Evolutionary conservation across 768 basidiomycete species (phyloP).

Genomic region (Rhizopogon rudus): DNA sequence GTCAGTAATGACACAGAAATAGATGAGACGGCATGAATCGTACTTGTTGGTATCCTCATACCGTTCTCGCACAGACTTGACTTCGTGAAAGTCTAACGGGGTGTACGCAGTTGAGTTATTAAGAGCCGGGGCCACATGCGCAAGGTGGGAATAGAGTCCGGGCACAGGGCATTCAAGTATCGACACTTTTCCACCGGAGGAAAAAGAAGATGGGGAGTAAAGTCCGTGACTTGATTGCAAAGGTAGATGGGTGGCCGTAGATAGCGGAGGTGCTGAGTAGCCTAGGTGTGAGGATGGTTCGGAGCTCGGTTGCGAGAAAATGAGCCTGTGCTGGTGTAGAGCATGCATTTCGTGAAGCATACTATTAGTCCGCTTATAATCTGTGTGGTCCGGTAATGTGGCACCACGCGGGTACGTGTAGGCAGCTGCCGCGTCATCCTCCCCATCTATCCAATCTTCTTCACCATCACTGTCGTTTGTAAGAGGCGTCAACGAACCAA

Average conservation of each 20-base stretch:
- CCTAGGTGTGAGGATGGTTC: constrained; percentile 5
- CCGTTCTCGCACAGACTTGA: constrained; percentile 43
- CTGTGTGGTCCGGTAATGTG: constrained; percentile 8
- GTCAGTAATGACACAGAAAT: constrained; percentile 3
- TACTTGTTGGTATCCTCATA: constrained; percentile 68
- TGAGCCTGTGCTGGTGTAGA: constrained; percentile 57
- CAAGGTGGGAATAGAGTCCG: background rate
- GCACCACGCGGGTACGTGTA: constrained; percentile 1
- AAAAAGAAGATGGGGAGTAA: background rate
- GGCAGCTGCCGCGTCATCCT: constrained; percentile 31
- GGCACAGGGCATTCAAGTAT: constrained; percentile 5
- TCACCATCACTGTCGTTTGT: constrained; percentile 21
- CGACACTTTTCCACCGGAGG: constrained; percentile 3
- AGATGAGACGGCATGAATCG: constrained; percentile 1
- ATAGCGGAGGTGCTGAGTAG: background rate
- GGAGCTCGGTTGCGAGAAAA: constrained; percentile 27
- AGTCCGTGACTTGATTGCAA: constrained; percentile 1
- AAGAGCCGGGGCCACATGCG: background rate
- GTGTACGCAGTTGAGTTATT: constrained; percentile 5
- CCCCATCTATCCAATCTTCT: constrained; percentile 29
- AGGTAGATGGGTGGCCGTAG: background rate
- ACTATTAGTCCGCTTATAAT: constrained; percentile 58
- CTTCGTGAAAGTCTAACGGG: constrained; percentile 32
- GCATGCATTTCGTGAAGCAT: constrained; percentile 69
- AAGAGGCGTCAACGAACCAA: background rate